Evolutionary conservation across 768 basidiomycete genomes (phyloP), one percentile per base, ranked within the genome.

Genomic region (Neoboletus magnificus): DNA sequence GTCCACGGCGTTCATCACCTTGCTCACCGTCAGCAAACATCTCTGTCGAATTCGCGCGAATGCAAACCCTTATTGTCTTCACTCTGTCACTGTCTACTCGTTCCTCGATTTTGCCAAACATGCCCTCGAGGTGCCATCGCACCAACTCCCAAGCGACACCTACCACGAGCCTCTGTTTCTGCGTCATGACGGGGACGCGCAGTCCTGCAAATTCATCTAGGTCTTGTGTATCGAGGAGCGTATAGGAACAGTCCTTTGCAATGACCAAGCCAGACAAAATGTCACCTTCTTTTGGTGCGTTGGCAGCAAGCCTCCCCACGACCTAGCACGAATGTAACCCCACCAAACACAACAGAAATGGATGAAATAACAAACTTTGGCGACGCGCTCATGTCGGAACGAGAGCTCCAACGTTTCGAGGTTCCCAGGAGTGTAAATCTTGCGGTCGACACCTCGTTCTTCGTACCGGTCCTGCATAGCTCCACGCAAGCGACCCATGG

Each of bases 81-180:
- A 79, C 73, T 1, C 79, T 82, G 35, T 85, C 81, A 42, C 79
- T 79, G 68, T 89, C 87, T 20, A 78, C 49, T 0, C 85, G 85
- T 46, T 89, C 86, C 52, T 89, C 83, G 1, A 93, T 79, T 41
- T 75, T 80, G 12, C 93, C 93, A 68, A 87, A 95, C 91, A 95
- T 95, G 3, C 93, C 94, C 71, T 96, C 93, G 50, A 98, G 71
- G 71, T 98, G 94, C 95, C 96, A 98, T 59, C 86, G 78, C n/a
- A 98, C 87, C 50, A 98, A 80, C 15, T 89, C 83, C 93, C 93
- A 96, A 15, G 88, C 81, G 2, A 96, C 93, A 33, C 86, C 84
- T 8, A 98, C 78, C 15, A 80, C 79, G 48, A 98, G 75, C 61
- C 81, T 86, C 73, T 97, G 93, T 46, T 86, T 81, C 67, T 99